These are phyloP conservation scores for Jatropha multifida DNA, from an alignment of 441 rosid species.

Conservation along the genomic window DNA sequence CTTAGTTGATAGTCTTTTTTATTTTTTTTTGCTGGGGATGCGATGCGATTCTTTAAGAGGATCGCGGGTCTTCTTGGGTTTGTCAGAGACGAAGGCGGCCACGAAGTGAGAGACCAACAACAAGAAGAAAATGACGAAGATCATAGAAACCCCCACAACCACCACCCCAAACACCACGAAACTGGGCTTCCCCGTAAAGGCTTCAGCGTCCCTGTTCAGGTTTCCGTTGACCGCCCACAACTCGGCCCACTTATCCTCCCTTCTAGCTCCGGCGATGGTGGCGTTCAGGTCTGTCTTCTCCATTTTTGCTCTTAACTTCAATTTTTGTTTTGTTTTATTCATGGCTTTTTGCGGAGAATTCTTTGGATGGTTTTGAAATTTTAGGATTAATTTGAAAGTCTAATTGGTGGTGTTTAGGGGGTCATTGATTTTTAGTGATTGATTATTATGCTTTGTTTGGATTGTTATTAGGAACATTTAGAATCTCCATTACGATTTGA, in stretches of 20 bases:
- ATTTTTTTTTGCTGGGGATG: background rate
- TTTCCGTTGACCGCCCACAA: slow-evolving; percentile 59
- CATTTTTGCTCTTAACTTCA: background rate
- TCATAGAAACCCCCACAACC: background rate
- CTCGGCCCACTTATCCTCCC: slow-evolving; percentile 57
- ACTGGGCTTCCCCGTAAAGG: slow-evolving; percentile 70
- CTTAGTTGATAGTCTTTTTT: background rate
- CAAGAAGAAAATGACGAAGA: slow-evolving; percentile 32
- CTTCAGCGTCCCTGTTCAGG: slow-evolving; percentile 75
- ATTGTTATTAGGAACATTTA: background rate
- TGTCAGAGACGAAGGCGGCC: slow-evolving; percentile 55
- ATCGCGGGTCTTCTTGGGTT: slow-evolving; percentile 77
- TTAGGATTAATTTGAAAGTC: background rate
- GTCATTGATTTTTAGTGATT: background rate
- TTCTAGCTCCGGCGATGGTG: slow-evolving; percentile 63
- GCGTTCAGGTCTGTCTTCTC: slow-evolving; percentile 58
- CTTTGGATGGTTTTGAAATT: background rate
- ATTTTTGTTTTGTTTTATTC: background rate
- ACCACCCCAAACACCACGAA: slow-evolving; percentile 38
- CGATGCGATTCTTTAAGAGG: slow-evolving; percentile 76
- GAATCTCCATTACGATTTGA: slow-evolving; percentile 7
- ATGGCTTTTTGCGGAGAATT: background rate
- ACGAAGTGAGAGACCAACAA: slow-evolving; percentile 41
- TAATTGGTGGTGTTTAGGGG: background rate
- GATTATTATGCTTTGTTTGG: background rate